These are phyloP conservation scores for Wickerhamiella australiensis DNA, from an alignment of 805 yeast species.

Conservation along the genomic window DNA sequence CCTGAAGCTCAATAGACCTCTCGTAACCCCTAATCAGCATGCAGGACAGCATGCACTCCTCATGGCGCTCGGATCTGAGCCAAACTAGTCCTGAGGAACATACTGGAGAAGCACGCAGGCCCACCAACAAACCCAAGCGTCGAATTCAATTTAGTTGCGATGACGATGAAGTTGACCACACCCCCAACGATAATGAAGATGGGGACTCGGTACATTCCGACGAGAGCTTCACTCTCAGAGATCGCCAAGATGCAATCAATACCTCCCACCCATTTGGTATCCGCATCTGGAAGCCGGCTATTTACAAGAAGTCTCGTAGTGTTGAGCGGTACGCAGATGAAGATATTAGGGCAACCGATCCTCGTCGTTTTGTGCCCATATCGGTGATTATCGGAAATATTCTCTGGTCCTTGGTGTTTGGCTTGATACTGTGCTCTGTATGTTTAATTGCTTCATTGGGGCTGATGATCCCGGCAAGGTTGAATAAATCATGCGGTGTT, in stretches of 20 bases:
- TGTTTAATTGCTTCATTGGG: constrained; percentile 40
- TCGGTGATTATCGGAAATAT: constrained; percentile 56
- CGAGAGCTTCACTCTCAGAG: constrained; percentile 79
- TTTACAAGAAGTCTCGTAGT: constrained; percentile 83
- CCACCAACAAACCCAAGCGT: neutral
- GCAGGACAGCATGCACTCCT: neutral
- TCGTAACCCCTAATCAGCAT: neutral
- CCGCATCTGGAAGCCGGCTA: constrained; percentile 95
- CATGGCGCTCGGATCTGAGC: neutral
- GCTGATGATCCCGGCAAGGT: constrained; percentile 23
- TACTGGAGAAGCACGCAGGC: neutral
- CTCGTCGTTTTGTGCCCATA: constrained; percentile 43
- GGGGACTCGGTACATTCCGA: constrained; percentile 35
- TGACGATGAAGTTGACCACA: constrained; percentile 16
- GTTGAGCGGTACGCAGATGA: constrained; percentile 85
- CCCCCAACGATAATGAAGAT: constrained; percentile 20
- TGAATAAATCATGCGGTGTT: constrained; percentile 39
- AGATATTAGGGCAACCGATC: constrained; percentile 44
- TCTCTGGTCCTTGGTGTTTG: constrained; percentile 65
- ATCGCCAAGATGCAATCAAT: constrained; percentile 92
- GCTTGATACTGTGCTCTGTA: constrained; percentile 44
- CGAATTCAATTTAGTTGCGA: constrained; percentile 16
- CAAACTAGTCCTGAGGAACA: neutral
- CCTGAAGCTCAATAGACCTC: neutral
- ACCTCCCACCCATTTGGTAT: constrained; percentile 97